Conservation (phyloP, 202 grass and related monocot species). For the Miscanthus sacchariflorus region DNA sequence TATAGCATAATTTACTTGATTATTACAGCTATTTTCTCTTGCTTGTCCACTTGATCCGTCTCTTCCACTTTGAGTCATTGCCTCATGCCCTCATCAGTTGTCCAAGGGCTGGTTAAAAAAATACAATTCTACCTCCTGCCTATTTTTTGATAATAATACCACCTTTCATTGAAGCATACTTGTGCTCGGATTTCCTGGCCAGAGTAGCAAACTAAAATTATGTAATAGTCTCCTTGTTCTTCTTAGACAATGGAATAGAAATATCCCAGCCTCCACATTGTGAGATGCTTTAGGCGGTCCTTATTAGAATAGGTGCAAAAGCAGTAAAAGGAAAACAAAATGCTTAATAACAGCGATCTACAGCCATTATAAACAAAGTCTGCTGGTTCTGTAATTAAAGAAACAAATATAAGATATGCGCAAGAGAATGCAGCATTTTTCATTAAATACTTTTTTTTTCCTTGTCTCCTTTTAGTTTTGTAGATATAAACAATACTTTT, state of each 20-base stretch:
- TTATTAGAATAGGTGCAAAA: neutral
- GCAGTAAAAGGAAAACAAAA: neutral
- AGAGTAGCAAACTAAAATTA: conserved; percentile 2
- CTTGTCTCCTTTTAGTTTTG: conserved; percentile 5
- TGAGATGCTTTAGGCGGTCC: neutral
- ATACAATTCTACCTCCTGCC: neutral
- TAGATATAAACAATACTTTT: too few relatives aligned
- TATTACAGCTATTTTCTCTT: neutral
- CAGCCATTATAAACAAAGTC: neutral
- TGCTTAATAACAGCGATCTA: neutral
- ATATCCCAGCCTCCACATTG: neutral
- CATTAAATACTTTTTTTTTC: neutral
- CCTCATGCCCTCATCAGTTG: neutral
- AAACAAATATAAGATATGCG: conserved; percentile 1
- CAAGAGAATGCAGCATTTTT: neutral
- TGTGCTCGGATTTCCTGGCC: conserved; percentile 1
- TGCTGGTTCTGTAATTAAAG: neutral
- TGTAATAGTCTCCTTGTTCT: neutral
- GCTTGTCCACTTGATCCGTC: conserved; percentile 11
- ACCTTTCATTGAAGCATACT: conserved; percentile 11
- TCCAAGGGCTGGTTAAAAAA: conserved; percentile 11
- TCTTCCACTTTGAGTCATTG: conserved; percentile 24
- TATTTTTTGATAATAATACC: conserved; percentile 18
- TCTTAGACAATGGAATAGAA: neutral
- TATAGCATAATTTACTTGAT: conserved; percentile 1